Percentiles rank a stretch among this genome's conserved stretches.
phyloP scores from a whole-genome alignment of 805 yeast species.

The Myxozyma neglecta region DNA sequence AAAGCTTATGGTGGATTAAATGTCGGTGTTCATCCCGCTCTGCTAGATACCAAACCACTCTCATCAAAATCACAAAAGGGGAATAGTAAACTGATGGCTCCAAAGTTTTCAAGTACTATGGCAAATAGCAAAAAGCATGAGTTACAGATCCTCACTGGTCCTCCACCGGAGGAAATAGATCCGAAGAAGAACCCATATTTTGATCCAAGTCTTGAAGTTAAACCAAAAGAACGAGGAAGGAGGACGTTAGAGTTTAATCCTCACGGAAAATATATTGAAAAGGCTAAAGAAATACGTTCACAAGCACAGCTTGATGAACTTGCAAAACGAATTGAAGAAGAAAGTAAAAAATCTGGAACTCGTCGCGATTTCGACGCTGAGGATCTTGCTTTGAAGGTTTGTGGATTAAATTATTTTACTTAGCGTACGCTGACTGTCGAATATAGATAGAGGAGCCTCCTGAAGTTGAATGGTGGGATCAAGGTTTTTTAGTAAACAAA shows the following conservation, averaged over 20 bases:
- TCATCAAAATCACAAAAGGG: constrained; percentile 1
- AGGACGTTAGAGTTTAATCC: constrained; percentile 55
- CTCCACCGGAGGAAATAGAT: constrained; percentile 25
- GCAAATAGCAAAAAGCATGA: constrained; percentile 12
- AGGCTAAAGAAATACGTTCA: constrained; percentile 53
- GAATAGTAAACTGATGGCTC: constrained; percentile 11
- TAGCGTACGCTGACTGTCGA: background rate
- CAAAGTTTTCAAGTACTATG: constrained; percentile 16
- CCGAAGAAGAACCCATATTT: constrained; percentile 43
- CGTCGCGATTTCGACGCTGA: constrained; percentile 54
- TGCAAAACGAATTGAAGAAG: constrained; percentile 40
- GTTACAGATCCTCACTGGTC: constrained; percentile 16
- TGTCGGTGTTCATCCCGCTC: constrained; percentile 39
- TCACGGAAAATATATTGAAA: constrained; percentile 61
- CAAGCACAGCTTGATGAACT: constrained; percentile 43
- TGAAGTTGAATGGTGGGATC: constrained; percentile 87
- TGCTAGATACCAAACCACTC: constrained; percentile 19
- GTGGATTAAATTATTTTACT: background rate
- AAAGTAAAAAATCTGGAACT: constrained; percentile 45
- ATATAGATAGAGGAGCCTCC: constrained; percentile 52
- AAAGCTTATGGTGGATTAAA: constrained; percentile 36
- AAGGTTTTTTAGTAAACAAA: constrained; percentile 50
- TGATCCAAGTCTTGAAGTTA: constrained; percentile 33
- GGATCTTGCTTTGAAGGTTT: constrained; percentile 54
- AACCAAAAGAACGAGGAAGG: constrained; percentile 34